Evolutionary conservation across 1,139 yeast species (phyloP), one percentile per base, ranked within the genome.

Genomic region (Yamadazyma dendronema): DNA sequence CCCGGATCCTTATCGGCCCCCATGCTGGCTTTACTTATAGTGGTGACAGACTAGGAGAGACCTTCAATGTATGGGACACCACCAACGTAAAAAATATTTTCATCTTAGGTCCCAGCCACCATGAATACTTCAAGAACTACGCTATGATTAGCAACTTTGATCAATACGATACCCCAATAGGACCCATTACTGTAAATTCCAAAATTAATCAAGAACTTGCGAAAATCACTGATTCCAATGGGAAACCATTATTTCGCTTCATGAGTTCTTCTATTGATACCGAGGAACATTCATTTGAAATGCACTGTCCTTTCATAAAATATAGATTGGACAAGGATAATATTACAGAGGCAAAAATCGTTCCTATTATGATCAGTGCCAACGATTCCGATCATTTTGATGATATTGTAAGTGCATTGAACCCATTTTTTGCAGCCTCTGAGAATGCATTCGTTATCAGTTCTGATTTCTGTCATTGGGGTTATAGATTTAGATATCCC

Each of bases 401-500:
- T 11, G 58, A 62, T 16, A 54, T 85, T 15, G 82, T 84, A 0
- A 49, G 56, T 1, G 49, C 67, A 0, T 63, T 92, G 36, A 58
- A 62, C 10, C 80, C 82, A 2, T 85, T 73, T 48, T 56, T 88
- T 38, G 59, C 57, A 3, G 77, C 83, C 48, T 71, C 72, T 17
- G 61, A 62, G 25, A 84, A 81, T 52, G 81, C 88, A 1, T 85
- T 92, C 59, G 78, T 87, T 17, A 72, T 92, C 4, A 85, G 95
- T 52, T 79, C 95, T 1, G 99, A 92, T 62, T 94, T 92, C 54
- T 90, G 97, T 56, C 98, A 92, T 55, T 92, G 98, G 98, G 97
- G 97, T 1, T 53, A 73, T 4, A 64, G 95, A 32, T 88, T 89
- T 54, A 82, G 80, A 10, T 89, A 83, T 55, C 81, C 83, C 2